These are phyloP conservation scores for Gossypium rotundifolium DNA, from an alignment of 345 rosid species.

Conservation along the genomic window DNA sequence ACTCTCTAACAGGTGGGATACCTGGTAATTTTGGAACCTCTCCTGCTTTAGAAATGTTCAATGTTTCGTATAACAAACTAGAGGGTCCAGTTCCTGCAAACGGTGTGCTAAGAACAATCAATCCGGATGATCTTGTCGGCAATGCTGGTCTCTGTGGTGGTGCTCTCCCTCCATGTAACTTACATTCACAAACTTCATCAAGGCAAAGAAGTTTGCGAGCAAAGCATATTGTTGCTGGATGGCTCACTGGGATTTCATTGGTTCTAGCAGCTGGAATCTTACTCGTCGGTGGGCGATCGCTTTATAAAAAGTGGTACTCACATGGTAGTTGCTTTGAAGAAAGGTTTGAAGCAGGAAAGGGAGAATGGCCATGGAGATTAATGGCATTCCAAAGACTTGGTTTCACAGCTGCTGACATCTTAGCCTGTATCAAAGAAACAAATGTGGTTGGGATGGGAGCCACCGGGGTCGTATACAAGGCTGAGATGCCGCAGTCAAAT, in stretches of 20 bases:
- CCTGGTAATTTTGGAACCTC: conserved; percentile 73
- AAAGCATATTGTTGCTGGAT: conserved; percentile 49
- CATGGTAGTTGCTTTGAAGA: conserved; percentile 51
- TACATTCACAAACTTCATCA: conserved; percentile 25
- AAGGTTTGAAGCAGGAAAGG: conserved; percentile 37
- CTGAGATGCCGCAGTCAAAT: conserved; percentile 48
- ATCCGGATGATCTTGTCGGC: conserved; percentile 64
- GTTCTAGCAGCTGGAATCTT: conserved; percentile 47
- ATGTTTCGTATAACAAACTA: conserved; percentile 75
- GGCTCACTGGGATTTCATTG: conserved; percentile 61
- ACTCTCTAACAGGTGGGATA: conserved; percentile 65
- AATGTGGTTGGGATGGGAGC: conserved; percentile 91
- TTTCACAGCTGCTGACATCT: conserved; percentile 68
- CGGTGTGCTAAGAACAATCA: conserved; percentile 69
- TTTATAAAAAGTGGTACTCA: conserved; percentile 51
- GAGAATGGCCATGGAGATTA: conserved; percentile 91
- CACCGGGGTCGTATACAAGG: conserved; percentile 81
- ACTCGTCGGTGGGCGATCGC: conserved; percentile 29
- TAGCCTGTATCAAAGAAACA: conserved; percentile 66
- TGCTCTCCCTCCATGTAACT: conserved; percentile 69
- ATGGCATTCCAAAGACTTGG: conserved; percentile 89
- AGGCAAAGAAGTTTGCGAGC: conserved; percentile 33
- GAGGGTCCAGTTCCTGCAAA: conserved; percentile 78
- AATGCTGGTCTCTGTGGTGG: conserved; percentile 77
- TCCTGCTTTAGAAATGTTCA: conserved; percentile 73